Base-by-base conservation (phyloP, 371 early-diverging fungal species). In the Rozella allomycis region DNA sequence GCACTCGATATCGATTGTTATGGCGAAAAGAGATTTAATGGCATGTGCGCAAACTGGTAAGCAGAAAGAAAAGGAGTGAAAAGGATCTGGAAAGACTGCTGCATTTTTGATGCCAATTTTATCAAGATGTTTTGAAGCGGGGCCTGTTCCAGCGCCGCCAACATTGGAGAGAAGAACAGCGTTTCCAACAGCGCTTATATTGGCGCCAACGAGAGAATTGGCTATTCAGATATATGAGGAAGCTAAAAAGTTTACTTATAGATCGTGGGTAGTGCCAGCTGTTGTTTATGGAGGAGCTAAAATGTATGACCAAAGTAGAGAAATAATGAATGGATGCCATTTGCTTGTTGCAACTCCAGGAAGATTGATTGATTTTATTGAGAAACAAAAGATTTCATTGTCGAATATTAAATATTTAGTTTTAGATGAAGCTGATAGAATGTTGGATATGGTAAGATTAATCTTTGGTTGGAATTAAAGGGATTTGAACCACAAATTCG, bases 391-490 rank as follows among this genome's bases (percentile, higher is more conserved):
- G 14, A 34, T 37, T 16, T 27, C 42, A 20, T 36, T 58, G 23
- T 25, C 26, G 4, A 27, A 38, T 13, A 7, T 47, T 3, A 26
- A 35, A 11, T 37, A 23, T 38, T 32, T 50, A 9, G 43, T 54
- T n/a, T 56, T 98, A 13, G 99, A 98, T 51, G 99, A 98, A 58
- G 99, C 97, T 16, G 99, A 98, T 58, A 78, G 96, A 40, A 86
- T 94, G 84, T 67, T 93, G 25, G 99, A 97, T 47, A 94, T 91
- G 91, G n/a, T n/a, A n/a, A n/a, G n/a, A n/a, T n/a, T n/a, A n/a
- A n/a, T n/a, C n/a, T n/a, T n/a, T n/a, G n/a, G n/a, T n/a, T n/a
- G n/a, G n/a, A n/a, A n/a, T n/a, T n/a, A n/a, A n/a, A n/a, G n/a
- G 98, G 98, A 34, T 97, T 97, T 58, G 94, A 93, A 52, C 85